Conservation (phyloP, 768 basidiomycete genomes). For the Xerocomellus amylosporus region DNA sequence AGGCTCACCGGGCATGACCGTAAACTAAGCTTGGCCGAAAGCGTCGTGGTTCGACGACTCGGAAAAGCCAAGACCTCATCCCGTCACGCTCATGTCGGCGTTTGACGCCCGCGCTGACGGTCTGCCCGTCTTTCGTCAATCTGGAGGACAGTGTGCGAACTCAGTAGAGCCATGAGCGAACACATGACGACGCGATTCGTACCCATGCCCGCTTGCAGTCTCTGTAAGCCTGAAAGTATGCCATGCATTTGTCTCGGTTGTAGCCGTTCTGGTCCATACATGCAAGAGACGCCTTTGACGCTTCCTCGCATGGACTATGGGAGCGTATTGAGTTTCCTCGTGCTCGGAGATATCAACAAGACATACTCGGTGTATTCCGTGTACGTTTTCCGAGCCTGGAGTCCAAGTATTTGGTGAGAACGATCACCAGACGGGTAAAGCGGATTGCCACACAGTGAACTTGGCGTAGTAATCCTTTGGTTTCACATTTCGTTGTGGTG, state of each 20-base stretch:
- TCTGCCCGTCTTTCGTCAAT: slow-evolving; percentile 47
- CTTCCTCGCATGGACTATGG: slow-evolving; percentile 68
- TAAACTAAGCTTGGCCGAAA: neutral
- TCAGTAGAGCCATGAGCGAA: neutral
- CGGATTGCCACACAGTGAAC: slow-evolving; percentile 41
- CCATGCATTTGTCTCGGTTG: slow-evolving; percentile 67
- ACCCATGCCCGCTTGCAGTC: slow-evolving; percentile 85
- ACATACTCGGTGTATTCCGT: slow-evolving; percentile 47
- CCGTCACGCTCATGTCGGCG: slow-evolving; percentile 12
- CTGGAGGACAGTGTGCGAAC: slow-evolving; percentile 34
- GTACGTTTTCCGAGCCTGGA: slow-evolving; percentile 36
- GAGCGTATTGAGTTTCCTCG: neutral
- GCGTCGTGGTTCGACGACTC: neutral
- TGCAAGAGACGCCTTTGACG: slow-evolving; percentile 70
- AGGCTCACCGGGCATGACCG: slow-evolving; percentile 5
- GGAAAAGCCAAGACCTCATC: neutral
- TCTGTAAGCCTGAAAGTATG: slow-evolving; percentile 78
- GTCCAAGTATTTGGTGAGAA: slow-evolving; percentile 14
- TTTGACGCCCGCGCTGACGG: slow-evolving; percentile 29
- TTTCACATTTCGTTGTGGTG: slow-evolving; percentile 47
- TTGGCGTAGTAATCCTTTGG: slow-evolving; percentile 53
- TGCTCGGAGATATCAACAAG: neutral
- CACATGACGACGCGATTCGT: slow-evolving; percentile 22
- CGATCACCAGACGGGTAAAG: slow-evolving; percentile 13
- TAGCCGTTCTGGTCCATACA: slow-evolving; percentile 71